These are phyloP conservation scores for Phylloporus sp. DNA, from an alignment of 768 basidiomycete species.

Conservation along the genomic window DNA sequence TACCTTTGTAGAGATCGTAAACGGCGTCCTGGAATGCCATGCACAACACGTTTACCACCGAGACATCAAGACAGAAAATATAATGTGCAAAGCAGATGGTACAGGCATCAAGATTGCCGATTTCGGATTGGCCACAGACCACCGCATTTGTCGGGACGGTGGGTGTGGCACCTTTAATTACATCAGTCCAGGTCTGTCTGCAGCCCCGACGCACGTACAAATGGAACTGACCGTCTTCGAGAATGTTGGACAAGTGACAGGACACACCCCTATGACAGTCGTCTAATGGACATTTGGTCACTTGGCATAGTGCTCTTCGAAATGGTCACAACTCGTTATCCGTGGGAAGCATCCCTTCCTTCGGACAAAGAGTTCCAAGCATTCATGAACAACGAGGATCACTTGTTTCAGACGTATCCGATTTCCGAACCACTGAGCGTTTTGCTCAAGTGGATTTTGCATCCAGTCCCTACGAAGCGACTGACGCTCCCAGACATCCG, in stretches of 20 bases:
- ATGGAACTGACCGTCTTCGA: conserved; percentile 20
- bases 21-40: not conserved
- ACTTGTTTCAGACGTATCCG: not conserved
- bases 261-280: conserved; percentile 13
- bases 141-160: not conserved
- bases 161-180: not conserved
- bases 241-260: conserved; percentile 51
- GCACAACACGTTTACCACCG: not conserved
- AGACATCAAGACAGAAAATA: conserved; percentile 1
- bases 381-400: not conserved
- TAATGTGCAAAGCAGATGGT: not conserved
- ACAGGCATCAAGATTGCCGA: not conserved
- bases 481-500: not conserved
- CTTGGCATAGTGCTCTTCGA: conserved; percentile 79
- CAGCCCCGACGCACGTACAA: too few species aligned
- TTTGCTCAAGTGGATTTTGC: conserved; percentile 1
- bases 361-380: not conserved
- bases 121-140: not conserved
- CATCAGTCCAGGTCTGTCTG: conserved; percentile 1
- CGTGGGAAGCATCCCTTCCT: conserved; percentile 1
- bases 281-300: conserved; percentile 56
- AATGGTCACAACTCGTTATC: conserved; percentile 52
- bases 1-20: not conserved
- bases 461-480: not conserved
- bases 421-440: conserved; percentile 7